Conservation (phyloP, 2,329 filamentous ascomycete species). For the Gaeumannomyces sp. region DNA sequence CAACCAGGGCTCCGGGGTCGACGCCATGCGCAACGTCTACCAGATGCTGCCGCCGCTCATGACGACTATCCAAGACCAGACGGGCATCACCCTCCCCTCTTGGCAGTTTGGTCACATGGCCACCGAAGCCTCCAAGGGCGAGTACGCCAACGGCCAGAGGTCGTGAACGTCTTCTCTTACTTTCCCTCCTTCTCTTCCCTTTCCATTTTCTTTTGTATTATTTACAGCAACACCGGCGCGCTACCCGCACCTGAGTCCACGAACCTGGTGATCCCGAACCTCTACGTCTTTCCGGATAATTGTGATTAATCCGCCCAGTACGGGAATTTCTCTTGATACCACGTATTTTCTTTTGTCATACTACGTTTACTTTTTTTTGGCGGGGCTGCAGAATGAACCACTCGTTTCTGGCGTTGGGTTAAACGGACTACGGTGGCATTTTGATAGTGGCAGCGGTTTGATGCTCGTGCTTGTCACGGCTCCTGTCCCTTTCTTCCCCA, state of each 20-base stretch:
- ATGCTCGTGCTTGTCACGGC: too few species aligned
- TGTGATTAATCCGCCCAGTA: neutral
- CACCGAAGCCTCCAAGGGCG: slow-evolving; percentile 23
- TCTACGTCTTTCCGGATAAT: too few species aligned
- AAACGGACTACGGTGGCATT: too few species aligned
- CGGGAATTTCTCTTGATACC: neutral
- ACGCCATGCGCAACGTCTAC: slow-evolving; percentile 74
- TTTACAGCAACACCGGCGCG: too few species aligned
- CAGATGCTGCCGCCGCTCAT: slow-evolving; percentile 79
- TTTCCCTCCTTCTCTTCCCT: neutral
- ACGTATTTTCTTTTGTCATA: neutral
- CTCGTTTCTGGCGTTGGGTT: too few species aligned
- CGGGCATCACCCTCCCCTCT: slow-evolving; percentile 70
- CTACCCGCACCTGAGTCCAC: neutral
- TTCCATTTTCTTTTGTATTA: neutral
- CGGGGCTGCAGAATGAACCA: too few species aligned
- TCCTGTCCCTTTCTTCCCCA: too few species aligned
- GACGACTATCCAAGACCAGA: slow-evolving; percentile 83
- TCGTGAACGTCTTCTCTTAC: neutral
- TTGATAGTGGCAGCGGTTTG: too few species aligned
- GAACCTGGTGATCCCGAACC: neutral
- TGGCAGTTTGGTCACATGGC: slow-evolving; percentile 59
- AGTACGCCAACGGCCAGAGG: slow-evolving; percentile 21
- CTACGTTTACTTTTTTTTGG: neutral
- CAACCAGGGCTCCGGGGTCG: slow-evolving; percentile 39